Conservation (phyloP, 352 stramenopile genomes). For the Thalassiosira livingstoniorum region DNA sequence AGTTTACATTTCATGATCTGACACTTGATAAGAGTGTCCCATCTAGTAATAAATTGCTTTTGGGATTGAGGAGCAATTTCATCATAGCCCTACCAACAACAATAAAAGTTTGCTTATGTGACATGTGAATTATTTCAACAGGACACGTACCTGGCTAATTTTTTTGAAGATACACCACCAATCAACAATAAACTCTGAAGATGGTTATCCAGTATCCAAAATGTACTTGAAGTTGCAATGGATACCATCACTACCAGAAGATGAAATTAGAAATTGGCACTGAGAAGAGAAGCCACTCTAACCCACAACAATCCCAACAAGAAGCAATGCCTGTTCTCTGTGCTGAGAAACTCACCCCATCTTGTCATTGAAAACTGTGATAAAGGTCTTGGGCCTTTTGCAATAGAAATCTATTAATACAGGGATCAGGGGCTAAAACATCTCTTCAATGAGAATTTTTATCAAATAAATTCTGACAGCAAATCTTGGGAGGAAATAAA, state of each 20-base stretch:
- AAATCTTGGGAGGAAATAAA: background rate
- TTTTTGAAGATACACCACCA: background rate
- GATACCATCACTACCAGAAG: background rate
- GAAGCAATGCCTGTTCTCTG: background rate
- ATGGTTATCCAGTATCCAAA: background rate
- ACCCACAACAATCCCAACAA: constrained; percentile 17
- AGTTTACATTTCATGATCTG: background rate
- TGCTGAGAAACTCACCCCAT: background rate
- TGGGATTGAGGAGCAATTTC: background rate
- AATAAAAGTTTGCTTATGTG: background rate
- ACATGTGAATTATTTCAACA: background rate
- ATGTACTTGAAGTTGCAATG: background rate
- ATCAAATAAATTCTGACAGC: background rate
- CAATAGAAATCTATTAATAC: constrained; percentile 13
- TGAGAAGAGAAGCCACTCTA: background rate
- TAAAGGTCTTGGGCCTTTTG: constrained; percentile 15
- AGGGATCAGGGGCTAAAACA: constrained; percentile 14
- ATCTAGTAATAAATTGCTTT: background rate
- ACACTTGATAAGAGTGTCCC: background rate
- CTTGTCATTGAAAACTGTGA: constrained; percentile 14
- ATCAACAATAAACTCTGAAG: background rate
- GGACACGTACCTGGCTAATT: background rate
- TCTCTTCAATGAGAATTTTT: background rate
- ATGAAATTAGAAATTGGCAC: background rate
- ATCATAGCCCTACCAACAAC: background rate